A percentile compares a stretch with the other conserved stretches of the same genome.
Conservation (phyloP, 2,329 filamentous ascomycete genomes). For the Dothiorella sarmentorum region DNA sequence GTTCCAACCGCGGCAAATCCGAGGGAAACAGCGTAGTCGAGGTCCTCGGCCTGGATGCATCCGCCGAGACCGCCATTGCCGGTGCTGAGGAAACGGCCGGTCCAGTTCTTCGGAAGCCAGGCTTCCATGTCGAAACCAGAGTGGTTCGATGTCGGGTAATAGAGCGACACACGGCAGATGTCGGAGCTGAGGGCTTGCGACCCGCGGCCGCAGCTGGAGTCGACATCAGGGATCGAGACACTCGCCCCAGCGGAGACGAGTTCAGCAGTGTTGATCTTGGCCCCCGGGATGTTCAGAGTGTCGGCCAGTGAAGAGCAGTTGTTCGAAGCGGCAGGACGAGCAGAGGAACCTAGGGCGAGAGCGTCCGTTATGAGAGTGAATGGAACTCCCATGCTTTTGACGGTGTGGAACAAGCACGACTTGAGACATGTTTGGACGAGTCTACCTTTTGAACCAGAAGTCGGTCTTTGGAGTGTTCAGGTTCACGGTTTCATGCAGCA, state of each 20-base stretch:
- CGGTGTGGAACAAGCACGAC: too few species aligned
- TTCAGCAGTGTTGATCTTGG: slow-evolving; percentile 35
- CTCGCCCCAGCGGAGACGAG: slow-evolving; percentile 37
- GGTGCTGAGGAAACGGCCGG: slow-evolving; percentile 37
- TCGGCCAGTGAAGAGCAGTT: neutral
- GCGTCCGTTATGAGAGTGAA: neutral
- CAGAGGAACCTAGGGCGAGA: neutral
- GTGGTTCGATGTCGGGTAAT: slow-evolving; percentile 40
- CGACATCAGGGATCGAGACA: neutral
- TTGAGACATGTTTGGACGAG: too few species aligned
- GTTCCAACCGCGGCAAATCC: slow-evolving; percentile 41
- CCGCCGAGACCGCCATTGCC: slow-evolving; percentile 43
- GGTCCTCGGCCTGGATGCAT: slow-evolving; percentile 36
- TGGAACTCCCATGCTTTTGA: too few species aligned
- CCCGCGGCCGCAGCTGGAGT: slow-evolving; percentile 27
- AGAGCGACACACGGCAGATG: slow-evolving; percentile 43
- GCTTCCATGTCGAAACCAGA: slow-evolving; percentile 44
- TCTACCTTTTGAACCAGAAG: too few species aligned
- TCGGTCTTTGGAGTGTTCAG: too few species aligned
- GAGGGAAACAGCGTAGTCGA: slow-evolving; percentile 37
- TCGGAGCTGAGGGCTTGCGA: slow-evolving; percentile 37
- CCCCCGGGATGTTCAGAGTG: slow-evolving; percentile 31
- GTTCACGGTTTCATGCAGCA: too few species aligned
- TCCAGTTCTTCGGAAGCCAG: slow-evolving; percentile 43
- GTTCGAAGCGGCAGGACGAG: neutral